Evolutionary conservation across 306 rosid species (phyloP).

Genomic region (Senna siamea): DNA sequence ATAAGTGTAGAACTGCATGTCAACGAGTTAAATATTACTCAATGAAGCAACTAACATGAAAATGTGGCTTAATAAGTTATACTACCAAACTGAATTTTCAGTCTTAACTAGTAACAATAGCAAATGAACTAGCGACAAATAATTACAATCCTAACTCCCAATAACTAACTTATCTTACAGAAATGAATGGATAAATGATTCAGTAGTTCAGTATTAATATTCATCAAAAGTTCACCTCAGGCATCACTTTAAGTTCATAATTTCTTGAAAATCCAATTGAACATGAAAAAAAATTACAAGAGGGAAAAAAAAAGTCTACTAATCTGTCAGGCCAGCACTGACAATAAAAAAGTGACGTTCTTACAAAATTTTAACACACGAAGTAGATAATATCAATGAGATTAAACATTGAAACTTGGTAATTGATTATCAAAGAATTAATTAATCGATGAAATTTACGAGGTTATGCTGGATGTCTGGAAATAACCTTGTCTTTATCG

Average conservation of each 20-base stretch:
- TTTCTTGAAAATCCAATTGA: neutral
- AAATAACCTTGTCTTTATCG: conserved; percentile 66
- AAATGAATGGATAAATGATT: neutral
- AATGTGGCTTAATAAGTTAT: neutral
- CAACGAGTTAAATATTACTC: conserved; percentile 75
- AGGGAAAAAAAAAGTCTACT: neutral
- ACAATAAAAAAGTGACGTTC: neutral
- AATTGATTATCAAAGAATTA: neutral
- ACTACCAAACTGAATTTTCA: conserved; percentile 9
- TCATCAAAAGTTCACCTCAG: conserved; percentile 3
- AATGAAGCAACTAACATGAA: conserved; percentile 36
- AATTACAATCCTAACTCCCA: neutral
- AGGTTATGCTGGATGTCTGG: neutral
- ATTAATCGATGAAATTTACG: neutral
- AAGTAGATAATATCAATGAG: neutral
- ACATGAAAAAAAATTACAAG: neutral
- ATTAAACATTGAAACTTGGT: conserved; percentile 4
- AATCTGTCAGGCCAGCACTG: neutral
- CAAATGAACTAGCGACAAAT: conserved; percentile 3
- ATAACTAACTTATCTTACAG: neutral
- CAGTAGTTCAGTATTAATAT: neutral
- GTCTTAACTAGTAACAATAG: neutral
- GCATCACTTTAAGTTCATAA: conserved; percentile 16
- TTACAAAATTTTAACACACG: conserved; percentile 11
- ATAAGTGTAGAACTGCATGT: conserved; percentile 88